phyloP scores from a whole-genome alignment of 1,284 basidiomycete genomes.

The Amylostereum chailletii region DNA sequence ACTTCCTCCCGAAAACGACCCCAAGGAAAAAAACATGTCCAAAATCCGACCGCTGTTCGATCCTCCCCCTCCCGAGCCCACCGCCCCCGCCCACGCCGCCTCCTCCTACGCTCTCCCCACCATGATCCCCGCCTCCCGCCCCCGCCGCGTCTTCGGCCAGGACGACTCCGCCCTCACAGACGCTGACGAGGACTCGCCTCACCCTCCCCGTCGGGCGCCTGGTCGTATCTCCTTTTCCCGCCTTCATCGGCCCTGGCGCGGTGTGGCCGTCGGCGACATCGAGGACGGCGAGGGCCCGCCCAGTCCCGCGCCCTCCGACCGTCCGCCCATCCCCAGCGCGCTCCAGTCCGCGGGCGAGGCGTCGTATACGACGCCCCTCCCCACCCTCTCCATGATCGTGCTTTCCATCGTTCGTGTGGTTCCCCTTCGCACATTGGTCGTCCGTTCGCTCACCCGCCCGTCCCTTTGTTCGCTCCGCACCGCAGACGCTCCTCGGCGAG shows the following conservation, averaged over 20 bases:
- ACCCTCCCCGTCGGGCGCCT: background rate
- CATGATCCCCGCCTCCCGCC: background rate
- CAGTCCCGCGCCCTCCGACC: constrained; percentile 22
- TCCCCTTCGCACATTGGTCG: background rate
- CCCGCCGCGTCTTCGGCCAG: background rate
- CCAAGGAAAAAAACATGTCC: background rate
- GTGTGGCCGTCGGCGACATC: background rate
- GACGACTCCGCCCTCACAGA: background rate
- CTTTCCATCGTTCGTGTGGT: constrained; percentile 65
- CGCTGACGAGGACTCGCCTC: background rate
- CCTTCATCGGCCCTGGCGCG: background rate
- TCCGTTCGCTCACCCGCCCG: background rate
- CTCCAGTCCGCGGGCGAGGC: constrained; percentile 52
- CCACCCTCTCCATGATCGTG: constrained; percentile 83
- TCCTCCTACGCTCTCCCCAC: background rate
- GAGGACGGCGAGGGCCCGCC: background rate
- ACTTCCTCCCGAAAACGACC: too few relatives aligned
- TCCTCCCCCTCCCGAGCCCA: background rate
- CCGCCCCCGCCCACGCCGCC: background rate
- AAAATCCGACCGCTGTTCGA: background rate
- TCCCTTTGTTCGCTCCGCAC: background rate
- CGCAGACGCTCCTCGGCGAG: constrained; percentile 85
- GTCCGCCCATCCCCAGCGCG: constrained; percentile 68
- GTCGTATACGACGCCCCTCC: constrained; percentile 67
- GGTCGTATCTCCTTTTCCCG: background rate